Base-by-base conservation (phyloP, 495 filamentous ascomycete genomes). In the Podospora comata region DNA sequence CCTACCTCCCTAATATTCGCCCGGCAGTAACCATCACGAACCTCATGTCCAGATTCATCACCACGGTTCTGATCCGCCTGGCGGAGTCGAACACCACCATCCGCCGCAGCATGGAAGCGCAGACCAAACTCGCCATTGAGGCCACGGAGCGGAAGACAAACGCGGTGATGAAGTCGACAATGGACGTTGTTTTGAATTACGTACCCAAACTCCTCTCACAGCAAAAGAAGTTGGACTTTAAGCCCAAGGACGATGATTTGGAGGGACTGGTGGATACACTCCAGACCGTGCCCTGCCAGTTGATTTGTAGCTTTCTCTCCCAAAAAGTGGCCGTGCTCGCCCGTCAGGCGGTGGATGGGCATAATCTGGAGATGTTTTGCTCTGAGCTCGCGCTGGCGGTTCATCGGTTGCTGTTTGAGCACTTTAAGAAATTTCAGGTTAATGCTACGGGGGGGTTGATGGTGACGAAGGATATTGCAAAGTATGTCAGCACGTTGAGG, bases 401-500 rank as follows among this genome's bases (percentile, higher is more conserved):
- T 30, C 90, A 92, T 67, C 80, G 79, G 34, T 83, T 94, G 2
- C 82, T 99, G 20, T 87, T 98, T 63, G 91, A 94, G 69, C 96
- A 99, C 79, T 91, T 98, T 79, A 96, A 95, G 73, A 92, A 91
- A 71, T 98, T 96, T 80, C 86, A 86, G 58, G 92, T 98, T 55
- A 96, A 91, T 75, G 91, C 93, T 39, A 91, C 93, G 0, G 96
- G 96, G 60, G 95, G 92, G 0, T 84, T 99, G 56, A 94, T 97
- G 87, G 92, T 98, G 28, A 93, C 90, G 60, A 97, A 97, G 83
- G 96, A 99, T 77, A 91, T 97, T 72, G 92, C 91, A 18, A 92
- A 90, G 72, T 99, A 99, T 75, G 88, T 91, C 5, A 88, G 92
- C 60, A 82, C 96, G 26, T 83, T 98, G 58, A 87, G 90, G 66